Base-by-base conservation (phyloP, 2,329 filamentous ascomycete genomes). In the Dissoconium aciculare region DNA sequence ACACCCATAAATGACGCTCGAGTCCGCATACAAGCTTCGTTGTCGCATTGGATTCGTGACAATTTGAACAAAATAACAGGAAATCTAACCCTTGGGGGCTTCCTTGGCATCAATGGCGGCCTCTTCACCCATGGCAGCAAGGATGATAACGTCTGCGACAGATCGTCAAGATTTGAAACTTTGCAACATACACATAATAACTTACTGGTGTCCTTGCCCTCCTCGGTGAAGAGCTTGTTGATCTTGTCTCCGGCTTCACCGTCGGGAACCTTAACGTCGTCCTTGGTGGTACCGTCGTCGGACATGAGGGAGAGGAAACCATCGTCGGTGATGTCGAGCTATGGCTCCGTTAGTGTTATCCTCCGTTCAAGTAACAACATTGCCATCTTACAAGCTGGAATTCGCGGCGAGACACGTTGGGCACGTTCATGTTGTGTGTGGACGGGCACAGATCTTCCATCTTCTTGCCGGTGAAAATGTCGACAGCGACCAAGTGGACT, bases 401-500 rank as follows among this genome's bases (percentile, higher is more conserved):
- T 70, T 94, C 87, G 63, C 70, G 72, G 56, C 87, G 85, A 52
- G 59, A 60, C 64, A 95, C 87, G 66, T 89, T 78, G 64, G 91
- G 91, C 50, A 98, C 89, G 56, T 98, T 83, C 82, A 91, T 91
- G 74, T 91, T 76, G 66, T 77, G 73, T 71, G 89, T 98, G 59
- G 89, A 98, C 51, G 89, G 89, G 64, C 78, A 94, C 43, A 98
- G 76, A 69, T 98, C 91, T 71, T 98, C 89, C 49, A 93, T 74
- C 78, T 98, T 98, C 82, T 94, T 98, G 74, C 72, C 72, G 47
- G 85, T 98, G 78, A 98, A 98, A 71, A 98, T 95, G 63, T 98
- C 89, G 62, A 91, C 75, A 59, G 84, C 89, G 56, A 94, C 79
- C 54, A 98, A 69, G 69, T 98, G 87, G 62, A 98, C 89, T 78